Evolutionary conservation across 2,329 filamentous ascomycete species (phyloP), one percentile per base, ranked within the genome.

Genomic region (Arthroderma sp.): DNA sequence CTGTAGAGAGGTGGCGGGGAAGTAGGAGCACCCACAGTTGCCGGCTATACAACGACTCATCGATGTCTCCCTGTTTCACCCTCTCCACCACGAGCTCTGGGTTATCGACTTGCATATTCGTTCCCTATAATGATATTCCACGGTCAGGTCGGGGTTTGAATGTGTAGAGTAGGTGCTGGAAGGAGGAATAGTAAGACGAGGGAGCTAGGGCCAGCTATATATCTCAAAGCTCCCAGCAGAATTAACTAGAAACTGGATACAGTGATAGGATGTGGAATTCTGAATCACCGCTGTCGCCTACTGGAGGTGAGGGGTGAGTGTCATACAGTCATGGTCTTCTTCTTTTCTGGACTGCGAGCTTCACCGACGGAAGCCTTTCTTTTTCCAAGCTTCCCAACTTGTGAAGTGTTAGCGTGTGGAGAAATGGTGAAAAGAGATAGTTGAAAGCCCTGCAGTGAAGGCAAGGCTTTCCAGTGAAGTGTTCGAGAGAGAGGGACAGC

Each of bases 11-110:
- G 8, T 4, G 15, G 10, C 5, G 9, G 4, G 22, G 11, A 10
- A 6, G 29, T 41, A 28, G 8, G 11, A 11, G 28, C 33, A 54
- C 64, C 57, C 51, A 68, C 60, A 82, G 73, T 66, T 82, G 77
- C 54, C 77, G 68, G 61, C 77, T 80, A 67, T 82, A 82, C 45
- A 82, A 65, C 36, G 76, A 79, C 63, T 82, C 77, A 55, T 82
- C 77, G 54, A 82, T 82, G 54, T 80, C 77, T 54, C 75, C 75
- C 55, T 74, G 69, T 57, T 78, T 78, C 54, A 78, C 71, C 66
- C 74, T 69, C 62, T 77, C 73, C 48, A 74, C 70, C 41, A 72
- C 73, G 53, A 73, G 70, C 51, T 72, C 66, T 51, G 73, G 71
- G 53, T 68, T 72, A 58, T 80, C 76, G 56, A 80, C 67, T 57